A percentile compares a stretch with the other conserved stretches of the same genome.
These are phyloP conservation scores for Penicillium sp. DNA, from an alignment of 2,329 filamentous ascomycete species.

Conservation along the genomic window DNA sequence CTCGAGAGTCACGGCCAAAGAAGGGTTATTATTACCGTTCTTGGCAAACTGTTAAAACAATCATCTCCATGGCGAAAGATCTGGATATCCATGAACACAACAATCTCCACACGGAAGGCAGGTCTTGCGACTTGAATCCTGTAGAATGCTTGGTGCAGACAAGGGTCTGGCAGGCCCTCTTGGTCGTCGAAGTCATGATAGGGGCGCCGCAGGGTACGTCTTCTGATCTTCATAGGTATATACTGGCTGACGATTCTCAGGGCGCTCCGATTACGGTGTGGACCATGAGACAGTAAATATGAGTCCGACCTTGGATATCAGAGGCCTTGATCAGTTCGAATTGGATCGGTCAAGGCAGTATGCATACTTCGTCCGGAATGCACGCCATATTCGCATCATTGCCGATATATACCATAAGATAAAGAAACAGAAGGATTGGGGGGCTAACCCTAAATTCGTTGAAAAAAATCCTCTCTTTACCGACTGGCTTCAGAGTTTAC, in stretches of 20 bases:
- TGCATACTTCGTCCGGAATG: conserved; percentile 66
- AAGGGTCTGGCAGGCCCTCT: conserved; percentile 79
- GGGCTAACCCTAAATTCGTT: conserved; percentile 71
- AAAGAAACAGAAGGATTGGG: conserved; percentile 74
- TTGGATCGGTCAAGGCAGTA: conserved; percentile 74
- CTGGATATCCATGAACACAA: conserved; percentile 80
- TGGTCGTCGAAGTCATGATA: conserved; percentile 82
- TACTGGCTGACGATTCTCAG: no score
- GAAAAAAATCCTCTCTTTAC: conserved; percentile 66
- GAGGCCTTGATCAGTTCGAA: conserved; percentile 65
- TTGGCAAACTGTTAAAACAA: conserved; percentile 90
- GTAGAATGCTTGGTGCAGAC: conserved; percentile 76
- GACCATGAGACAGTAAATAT: conserved; percentile 68
- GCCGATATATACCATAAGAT: conserved; percentile 65
- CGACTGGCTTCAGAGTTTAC: conserved; percentile 67
- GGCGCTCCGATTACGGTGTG: conserved; percentile 70
- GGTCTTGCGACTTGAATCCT: conserved; percentile 57
- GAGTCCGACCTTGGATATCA: conserved; percentile 53
- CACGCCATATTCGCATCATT: conserved; percentile 68
- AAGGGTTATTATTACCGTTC: conserved; percentile 93
- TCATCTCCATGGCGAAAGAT: conserved; percentile 87
- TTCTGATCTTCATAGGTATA: conserved; percentile 44
- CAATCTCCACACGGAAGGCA: conserved; percentile 64
- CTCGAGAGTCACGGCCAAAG: conserved; percentile 78
- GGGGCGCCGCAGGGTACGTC: conserved; percentile 76